Evolutionary conservation across 1,284 basidiomycete species (phyloP), one percentile per base, ranked within the genome.

Genomic region (Cutaneotrichosporon sp.): DNA sequence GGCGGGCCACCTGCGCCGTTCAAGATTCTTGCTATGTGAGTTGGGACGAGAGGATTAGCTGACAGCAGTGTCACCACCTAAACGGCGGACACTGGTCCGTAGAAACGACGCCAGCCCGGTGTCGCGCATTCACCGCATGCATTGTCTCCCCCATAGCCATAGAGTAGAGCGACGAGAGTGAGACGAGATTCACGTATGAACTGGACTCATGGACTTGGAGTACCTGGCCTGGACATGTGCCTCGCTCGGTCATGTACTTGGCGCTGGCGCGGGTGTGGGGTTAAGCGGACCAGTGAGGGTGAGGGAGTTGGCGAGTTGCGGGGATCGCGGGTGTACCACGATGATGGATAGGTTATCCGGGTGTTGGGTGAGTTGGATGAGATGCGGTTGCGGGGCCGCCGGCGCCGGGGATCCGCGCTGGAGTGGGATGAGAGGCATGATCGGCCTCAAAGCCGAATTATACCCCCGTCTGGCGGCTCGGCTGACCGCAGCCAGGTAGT

Each of bases 21-120:
- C 83, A 91, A 88, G 81, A 86, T 93, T 69, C 83, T 92, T 22
- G 91, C 90, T 34, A 83, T 93, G 67, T 69, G 56, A 65, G 67
- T 69, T 34, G 10, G 11, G 34, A 7, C 18, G 11, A 38, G 33
- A 2, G 10, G 11, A n/a, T 4, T 22, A 18, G 56, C 56, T 57
- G 47, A 57, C 56, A 24, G 10, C 46, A 60, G 59, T 34, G 54
- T 60, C 51, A 47, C 59, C 4, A 60, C 59, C 33, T 60, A 55
- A 56, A 45, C 16, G n/a, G n/a, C n/a, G n/a, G n/a, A n/a, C n/a
- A n/a, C 18, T n/a, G 7, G 38, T 42, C 18, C 18, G 8, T 7
- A 16, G 38, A 42, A 42, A 36, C 33, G 34, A 36, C 34, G 14
- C 11, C 34, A 4, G 13, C 18, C 38, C 18, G 18, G 16, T 42